Evolutionary conservation across 768 basidiomycete genomes (phyloP), one percentile per base, ranked within the genome.

Genomic region (Zangia roseola): DNA sequence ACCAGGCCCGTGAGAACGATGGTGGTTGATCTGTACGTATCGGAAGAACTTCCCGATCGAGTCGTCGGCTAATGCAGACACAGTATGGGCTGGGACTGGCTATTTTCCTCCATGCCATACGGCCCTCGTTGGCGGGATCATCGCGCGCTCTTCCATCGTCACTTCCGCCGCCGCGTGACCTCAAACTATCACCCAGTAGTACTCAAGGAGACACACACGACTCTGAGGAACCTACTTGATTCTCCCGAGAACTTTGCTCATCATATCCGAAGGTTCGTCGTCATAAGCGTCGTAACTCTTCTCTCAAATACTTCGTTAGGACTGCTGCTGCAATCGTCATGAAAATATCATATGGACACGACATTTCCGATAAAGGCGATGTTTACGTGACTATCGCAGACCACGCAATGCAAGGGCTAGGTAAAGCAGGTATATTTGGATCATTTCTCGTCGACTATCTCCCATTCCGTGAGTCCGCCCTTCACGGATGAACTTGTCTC

Each of bases 11-110:
- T 52, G 26, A 57, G 67, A 50, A 70, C 71, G 12, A 76, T 79
- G 76, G 63, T 72, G 7, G 68, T 68, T 21, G 72, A 77, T 28
- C 52, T 77, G 76, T 78, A 48, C 40, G 71, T 61, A 40, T 43
- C 20, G 10, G 41, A 44, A 21, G 35, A 33, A 10, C 30, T 39
- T 4, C n/a, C 16, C 19, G 14, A 17, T 24, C 25, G 20, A 20
- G 24, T 31, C 25, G 21, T 33, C 20, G 20, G 26, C 44, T 48
- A 5, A 47, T 37, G 35, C 25, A 31, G 14, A 5, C 10, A 33
- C 21, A 77, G 76, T 38, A 74, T 78, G 53, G 77, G 77, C 6
- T 78, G 71, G 70, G 67, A 73, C 50, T 77, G 75, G 75, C 54
- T 75, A 5, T 71, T 77, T 53, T 74, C 73, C 1, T 63, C 69